Conservation (phyloP, 345 rosid species). For the Hibiscus trionum region DNA sequence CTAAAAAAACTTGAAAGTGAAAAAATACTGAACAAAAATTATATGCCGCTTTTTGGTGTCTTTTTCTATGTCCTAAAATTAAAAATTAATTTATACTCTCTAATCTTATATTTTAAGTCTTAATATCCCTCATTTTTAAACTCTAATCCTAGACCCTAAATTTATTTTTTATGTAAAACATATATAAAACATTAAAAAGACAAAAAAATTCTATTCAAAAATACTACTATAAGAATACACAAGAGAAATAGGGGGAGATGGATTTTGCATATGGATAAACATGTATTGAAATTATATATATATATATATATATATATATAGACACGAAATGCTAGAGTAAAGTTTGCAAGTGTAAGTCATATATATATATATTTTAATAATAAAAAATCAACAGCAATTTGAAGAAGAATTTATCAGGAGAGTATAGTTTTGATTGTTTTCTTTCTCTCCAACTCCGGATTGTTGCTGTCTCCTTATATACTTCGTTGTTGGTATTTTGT, state of each 20-base stretch:
- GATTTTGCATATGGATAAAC: neutral
- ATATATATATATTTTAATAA: neutral
- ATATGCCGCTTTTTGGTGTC: no score
- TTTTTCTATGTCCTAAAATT: no score
- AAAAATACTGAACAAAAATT: no score
- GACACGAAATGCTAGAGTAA: constrained; percentile 6
- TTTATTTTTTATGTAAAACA: no score
- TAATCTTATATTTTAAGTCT: no score
- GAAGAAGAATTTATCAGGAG: neutral
- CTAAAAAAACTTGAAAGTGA: no score
- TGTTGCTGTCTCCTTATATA: constrained; percentile 34
- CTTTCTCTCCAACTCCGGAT: constrained; percentile 37
- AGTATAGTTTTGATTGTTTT: constrained; percentile 4
- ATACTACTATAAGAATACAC: neutral
- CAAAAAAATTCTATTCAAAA: no score
- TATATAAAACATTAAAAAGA: no score
- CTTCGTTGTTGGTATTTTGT: constrained; percentile 8
- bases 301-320: neutral
- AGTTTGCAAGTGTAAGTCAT: neutral
- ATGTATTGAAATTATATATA: neutral
- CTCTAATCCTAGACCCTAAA: no score
- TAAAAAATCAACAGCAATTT: neutral
- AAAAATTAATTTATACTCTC: no score
- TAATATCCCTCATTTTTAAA: no score
- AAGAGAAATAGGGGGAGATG: neutral